phyloP scores from a whole-genome alignment of 306 rosid genomes.

The Quercus suber region DNA sequence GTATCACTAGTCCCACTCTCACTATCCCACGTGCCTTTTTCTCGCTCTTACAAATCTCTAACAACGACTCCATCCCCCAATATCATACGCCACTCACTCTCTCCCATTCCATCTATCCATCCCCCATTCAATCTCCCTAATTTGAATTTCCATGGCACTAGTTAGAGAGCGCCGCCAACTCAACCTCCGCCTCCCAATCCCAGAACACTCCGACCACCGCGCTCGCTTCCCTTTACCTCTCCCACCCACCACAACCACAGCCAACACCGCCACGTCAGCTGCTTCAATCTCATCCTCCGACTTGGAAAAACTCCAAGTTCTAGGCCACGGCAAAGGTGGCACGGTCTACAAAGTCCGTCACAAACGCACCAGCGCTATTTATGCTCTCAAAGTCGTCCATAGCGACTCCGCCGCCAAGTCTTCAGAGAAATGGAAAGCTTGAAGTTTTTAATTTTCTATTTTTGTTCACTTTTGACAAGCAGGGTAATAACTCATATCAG shows the following conservation, averaged over 20 bases:
- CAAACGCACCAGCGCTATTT: conserved; percentile 41
- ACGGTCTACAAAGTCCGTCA: conserved; percentile 89
- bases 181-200: conserved; percentile 61
- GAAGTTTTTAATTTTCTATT: no score
- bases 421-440: conserved; percentile 47
- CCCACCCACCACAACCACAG: background rate
- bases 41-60: no score
- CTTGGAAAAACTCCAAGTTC: conserved; percentile 65
- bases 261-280: conserved; percentile 9
- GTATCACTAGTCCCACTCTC: background rate
- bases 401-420: conserved; percentile 60
- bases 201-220: conserved; percentile 36
- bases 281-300: conserved; percentile 37
- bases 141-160: conserved; percentile 41
- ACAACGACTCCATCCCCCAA: background rate
- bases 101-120: background rate
- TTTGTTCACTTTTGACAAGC: no score
- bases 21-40: background rate
- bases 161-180: conserved; percentile 76
- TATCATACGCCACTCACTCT: background rate
- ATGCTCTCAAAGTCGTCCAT: conserved; percentile 70
- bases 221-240: conserved; percentile 37
- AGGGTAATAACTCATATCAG: no score
- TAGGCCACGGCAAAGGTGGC: conserved; percentile 89
- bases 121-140: background rate